Conservation (phyloP, 2,329 filamentous ascomycete species). For the Cordyceps militaris region DNA sequence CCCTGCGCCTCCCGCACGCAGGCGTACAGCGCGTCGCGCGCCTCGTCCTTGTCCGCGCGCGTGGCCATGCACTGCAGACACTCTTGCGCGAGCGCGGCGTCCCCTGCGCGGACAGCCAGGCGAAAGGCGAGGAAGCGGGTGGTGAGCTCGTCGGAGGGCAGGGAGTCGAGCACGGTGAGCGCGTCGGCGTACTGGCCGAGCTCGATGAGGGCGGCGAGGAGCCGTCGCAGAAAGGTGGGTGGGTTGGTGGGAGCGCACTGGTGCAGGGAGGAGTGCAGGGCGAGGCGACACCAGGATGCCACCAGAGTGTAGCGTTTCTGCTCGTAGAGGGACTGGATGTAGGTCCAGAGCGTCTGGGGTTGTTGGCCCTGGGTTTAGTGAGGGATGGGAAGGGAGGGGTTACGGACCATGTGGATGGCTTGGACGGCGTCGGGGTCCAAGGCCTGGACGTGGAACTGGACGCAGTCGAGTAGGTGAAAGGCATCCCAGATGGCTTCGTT, state of each 20-base stretch:
- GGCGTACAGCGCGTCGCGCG: conserved; percentile 62
- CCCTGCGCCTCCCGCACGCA: conserved; percentile 73
- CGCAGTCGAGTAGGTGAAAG: conserved; percentile 7
- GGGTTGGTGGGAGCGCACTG: conserved; percentile 66
- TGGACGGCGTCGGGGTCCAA: not conserved
- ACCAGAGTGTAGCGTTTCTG: conserved; percentile 15
- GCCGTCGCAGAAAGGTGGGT: conserved; percentile 63
- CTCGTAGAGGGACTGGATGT: not conserved
- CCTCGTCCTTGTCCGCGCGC: conserved; percentile 39
- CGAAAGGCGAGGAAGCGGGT: conserved; percentile 73
- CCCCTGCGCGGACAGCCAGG: conserved; percentile 52
- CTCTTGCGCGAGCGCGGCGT: conserved; percentile 51
- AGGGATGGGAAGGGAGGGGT: no score
- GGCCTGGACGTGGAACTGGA: not conserved
- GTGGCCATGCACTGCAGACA: conserved; percentile 56
- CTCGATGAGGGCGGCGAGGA: conserved; percentile 62
- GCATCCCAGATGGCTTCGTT: conserved; percentile 1
- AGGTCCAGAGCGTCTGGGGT: not conserved
- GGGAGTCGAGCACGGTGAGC: conserved; percentile 40
- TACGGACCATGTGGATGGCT: not conserved
- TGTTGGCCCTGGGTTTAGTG: not conserved
- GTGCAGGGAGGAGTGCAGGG: conserved; percentile 53
- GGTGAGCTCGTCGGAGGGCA: conserved; percentile 57
- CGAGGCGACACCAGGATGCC: conserved; percentile 64
- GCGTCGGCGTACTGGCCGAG: conserved; percentile 24